Conservation (phyloP, 176 grass and related monocot species). For the Musa beccarii region DNA sequence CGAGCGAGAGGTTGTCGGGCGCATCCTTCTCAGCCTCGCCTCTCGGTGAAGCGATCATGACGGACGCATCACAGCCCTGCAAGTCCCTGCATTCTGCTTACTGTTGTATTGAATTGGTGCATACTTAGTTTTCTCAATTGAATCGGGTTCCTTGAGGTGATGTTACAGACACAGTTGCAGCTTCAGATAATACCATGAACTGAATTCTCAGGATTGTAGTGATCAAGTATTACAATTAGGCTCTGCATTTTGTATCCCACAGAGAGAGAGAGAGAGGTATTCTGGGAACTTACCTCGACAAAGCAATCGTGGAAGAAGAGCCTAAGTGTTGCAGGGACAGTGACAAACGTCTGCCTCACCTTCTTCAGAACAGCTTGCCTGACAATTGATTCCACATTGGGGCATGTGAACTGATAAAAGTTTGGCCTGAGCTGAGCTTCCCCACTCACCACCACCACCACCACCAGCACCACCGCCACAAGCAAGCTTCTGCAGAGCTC, state of each 20-base stretch:
- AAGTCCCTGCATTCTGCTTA: conserved; percentile 9
- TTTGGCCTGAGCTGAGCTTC: conserved; percentile 23
- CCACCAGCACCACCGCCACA: background rate
- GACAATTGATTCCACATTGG: conserved; percentile 35
- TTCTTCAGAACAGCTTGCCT: conserved; percentile 40
- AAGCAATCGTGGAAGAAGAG: conserved; percentile 34
- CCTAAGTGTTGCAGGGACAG: conserved; percentile 51
- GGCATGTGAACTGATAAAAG: conserved; percentile 37
- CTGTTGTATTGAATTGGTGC: no score
- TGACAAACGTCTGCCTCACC: conserved; percentile 53
- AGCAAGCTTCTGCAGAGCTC: conserved; percentile 11
- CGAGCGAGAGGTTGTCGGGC: conserved; percentile 48
- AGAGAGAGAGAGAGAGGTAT: background rate
- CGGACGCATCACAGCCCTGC: conserved; percentile 74
- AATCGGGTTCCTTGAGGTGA: background rate
- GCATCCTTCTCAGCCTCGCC: conserved; percentile 54
- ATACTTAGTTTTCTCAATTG: background rate
- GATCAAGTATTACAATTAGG: background rate
- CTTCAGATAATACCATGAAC: no score
- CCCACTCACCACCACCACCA: background rate
- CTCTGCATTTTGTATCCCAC: background rate
- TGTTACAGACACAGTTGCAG: no score
- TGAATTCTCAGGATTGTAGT: no score
- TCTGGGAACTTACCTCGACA: conserved; percentile 8
- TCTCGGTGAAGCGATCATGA: conserved; percentile 34